phyloP scores from a whole-genome alignment of 2,329 filamentous ascomycete species.

The Pezicula rhizophila region DNA sequence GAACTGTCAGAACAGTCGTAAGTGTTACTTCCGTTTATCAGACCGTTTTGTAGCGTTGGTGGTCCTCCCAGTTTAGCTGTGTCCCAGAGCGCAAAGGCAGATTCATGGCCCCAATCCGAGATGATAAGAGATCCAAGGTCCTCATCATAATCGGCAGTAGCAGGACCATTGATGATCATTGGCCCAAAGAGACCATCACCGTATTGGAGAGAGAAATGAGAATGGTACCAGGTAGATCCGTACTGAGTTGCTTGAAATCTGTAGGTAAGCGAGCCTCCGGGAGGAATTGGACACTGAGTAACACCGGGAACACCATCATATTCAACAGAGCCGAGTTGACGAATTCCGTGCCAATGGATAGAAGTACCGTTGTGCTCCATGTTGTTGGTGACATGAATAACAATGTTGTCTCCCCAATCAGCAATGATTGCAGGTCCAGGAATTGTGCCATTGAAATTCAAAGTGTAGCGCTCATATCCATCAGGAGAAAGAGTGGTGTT shows the following conservation, averaged over 20 bases:
- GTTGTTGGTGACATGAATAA: slow-evolving; percentile 30
- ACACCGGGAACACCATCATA: slow-evolving; percentile 38
- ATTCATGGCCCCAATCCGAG: slow-evolving; percentile 24
- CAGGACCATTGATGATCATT: slow-evolving; percentile 55
- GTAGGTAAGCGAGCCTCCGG: slow-evolving; percentile 40
- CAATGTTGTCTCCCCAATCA: slow-evolving; percentile 28
- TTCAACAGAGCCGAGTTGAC: slow-evolving; percentile 34
- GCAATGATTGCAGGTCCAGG: slow-evolving; percentile 38
- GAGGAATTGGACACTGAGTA: slow-evolving; percentile 63
- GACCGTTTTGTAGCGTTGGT: slow-evolving; percentile 19
- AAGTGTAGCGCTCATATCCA: slow-evolving; percentile 33
- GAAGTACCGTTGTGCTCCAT: slow-evolving; percentile 38
- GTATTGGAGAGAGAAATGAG: slow-evolving; percentile 21
- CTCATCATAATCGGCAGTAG: slow-evolving; percentile 51
- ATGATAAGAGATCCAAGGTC: slow-evolving; percentile 25
- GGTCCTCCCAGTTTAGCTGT: slow-evolving; percentile 15
- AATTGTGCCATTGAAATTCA: slow-evolving; percentile 39
- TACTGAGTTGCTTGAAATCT: slow-evolving; percentile 27
- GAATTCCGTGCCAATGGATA: slow-evolving; percentile 46
- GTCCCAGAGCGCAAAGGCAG: slow-evolving; percentile 20
- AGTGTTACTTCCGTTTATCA: slow-evolving; percentile 27
- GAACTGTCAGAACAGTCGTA: slow-evolving; percentile 15
- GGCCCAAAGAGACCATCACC: slow-evolving; percentile 48
- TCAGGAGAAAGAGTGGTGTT: slow-evolving; percentile 39
- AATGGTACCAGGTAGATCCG: slow-evolving; percentile 27